These are phyloP conservation scores for Aspergillus floridensis DNA, from an alignment of 2,329 filamentous ascomycete genomes.

Conservation along the genomic window DNA sequence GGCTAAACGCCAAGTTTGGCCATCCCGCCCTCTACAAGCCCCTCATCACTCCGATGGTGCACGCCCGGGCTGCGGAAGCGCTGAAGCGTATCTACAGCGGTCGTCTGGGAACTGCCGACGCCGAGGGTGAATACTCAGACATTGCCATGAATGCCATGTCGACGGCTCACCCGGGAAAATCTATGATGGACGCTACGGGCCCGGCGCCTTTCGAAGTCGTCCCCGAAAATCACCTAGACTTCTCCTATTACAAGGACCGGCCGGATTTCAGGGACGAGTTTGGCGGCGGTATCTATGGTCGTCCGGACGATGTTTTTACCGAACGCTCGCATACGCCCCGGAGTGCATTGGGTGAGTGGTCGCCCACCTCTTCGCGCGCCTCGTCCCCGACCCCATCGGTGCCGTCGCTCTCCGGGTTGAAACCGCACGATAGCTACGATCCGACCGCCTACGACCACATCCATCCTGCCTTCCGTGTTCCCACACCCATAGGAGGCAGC, in stretches of 20 bases:
- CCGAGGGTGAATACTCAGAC: slow-evolving; percentile 62
- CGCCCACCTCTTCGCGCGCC: slow-evolving; percentile 40
- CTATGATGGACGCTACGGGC: slow-evolving; percentile 24
- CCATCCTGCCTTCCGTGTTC: slow-evolving; percentile 39
- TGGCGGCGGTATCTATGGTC: slow-evolving; percentile 64
- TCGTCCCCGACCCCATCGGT: slow-evolving; percentile 42
- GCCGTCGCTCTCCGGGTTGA: slow-evolving; percentile 27
- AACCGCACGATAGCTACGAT: slow-evolving; percentile 27
- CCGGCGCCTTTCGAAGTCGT: slow-evolving; percentile 85
- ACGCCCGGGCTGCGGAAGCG: slow-evolving; percentile 82
- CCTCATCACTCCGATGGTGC: slow-evolving; percentile 92
- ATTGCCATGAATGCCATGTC: slow-evolving; percentile 78
- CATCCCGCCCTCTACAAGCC: slow-evolving; percentile 88
- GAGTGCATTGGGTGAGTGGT: slow-evolving; percentile 37
- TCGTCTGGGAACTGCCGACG: slow-evolving; percentile 59
- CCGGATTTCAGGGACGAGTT: slow-evolving; percentile 84
- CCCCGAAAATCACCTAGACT: slow-evolving; percentile 80
- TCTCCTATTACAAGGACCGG: slow-evolving; percentile 86
- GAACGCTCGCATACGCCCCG: slow-evolving; percentile 46
- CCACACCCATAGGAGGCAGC: slow-evolving; percentile 18
- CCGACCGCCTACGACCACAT: slow-evolving; percentile 23
- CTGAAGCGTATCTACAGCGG: slow-evolving; percentile 84
- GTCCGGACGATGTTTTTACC: slow-evolving; percentile 45
- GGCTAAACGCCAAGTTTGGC: slow-evolving; percentile 77
- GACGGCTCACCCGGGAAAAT: slow-evolving; percentile 56